Evolutionary conservation across 1,284 basidiomycete genomes (phyloP).

Genomic region (Microbotryum lychnidis-dioicae): DNA sequence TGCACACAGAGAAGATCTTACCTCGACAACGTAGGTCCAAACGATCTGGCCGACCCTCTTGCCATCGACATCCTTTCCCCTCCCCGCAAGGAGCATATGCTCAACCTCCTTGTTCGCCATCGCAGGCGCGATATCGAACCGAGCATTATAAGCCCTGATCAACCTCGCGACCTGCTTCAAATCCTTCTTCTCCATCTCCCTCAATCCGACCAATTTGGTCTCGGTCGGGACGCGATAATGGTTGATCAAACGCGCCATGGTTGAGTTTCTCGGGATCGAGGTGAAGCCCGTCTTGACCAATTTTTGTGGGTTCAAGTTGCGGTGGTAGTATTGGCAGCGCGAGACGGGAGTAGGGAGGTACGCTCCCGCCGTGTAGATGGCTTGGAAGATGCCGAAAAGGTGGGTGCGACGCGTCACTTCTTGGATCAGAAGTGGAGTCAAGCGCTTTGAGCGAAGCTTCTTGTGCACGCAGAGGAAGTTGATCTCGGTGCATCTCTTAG

Average conservation of each 20-base stretch:
- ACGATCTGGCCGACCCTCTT: conserved; percentile 67
- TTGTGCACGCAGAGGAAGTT: conserved; percentile 99
- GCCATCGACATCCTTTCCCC: conserved; percentile 50
- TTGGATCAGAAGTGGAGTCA: conserved; percentile 95
- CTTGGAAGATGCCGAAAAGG: conserved; percentile 86
- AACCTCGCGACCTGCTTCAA: conserved; percentile 63
- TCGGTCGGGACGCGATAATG: conserved; percentile 56
- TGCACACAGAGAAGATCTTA: conserved; percentile 38
- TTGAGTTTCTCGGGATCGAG: conserved; percentile 72
- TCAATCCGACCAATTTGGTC: conserved; percentile 56
- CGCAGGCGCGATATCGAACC: conserved; percentile 76
- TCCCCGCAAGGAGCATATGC: conserved; percentile 82
- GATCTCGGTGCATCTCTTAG: conserved; percentile 73
- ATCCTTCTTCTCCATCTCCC: conserved; percentile 82
- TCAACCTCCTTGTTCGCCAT: conserved; percentile 71
- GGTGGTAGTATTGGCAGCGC: conserved; percentile 76
- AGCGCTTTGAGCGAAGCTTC: conserved; percentile 87
- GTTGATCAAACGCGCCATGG: conserved; percentile 74
- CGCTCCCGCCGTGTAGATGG: conserved; percentile 90
- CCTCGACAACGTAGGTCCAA: conserved; percentile 96
- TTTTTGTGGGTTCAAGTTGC: conserved; percentile 83
- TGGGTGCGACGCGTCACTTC: conserved; percentile 93
- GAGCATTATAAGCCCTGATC: conserved; percentile 69
- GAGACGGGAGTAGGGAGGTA: conserved; percentile 84
- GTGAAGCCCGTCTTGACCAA: conserved; percentile 87